Percentiles rank a stretch among this genome's conserved stretches.
Conservation (phyloP, 2,329 filamentous ascomycete genomes). For the Colletotrichum liaoningense region DNA sequence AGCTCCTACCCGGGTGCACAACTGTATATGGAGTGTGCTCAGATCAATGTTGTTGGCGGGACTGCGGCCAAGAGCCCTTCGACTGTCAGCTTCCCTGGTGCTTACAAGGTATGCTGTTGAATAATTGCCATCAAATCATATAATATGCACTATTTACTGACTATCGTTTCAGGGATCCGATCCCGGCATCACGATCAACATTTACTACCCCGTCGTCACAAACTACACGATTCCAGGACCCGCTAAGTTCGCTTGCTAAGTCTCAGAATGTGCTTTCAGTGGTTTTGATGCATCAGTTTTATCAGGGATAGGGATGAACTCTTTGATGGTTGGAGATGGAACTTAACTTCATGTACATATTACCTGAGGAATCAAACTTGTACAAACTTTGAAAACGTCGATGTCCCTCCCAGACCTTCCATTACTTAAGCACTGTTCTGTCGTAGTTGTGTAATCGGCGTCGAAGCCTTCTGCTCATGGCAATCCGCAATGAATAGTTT, state of each 20-base stretch:
- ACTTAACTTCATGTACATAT: too few species aligned
- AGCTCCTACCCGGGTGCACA: slow-evolving; percentile 53
- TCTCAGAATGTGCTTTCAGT: not conserved
- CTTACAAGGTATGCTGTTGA: slow-evolving; percentile 44
- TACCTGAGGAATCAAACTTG: too few species aligned
- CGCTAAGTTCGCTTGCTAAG: slow-evolving; percentile 39
- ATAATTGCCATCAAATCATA: not conserved
- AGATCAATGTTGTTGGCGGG: slow-evolving; percentile 51
- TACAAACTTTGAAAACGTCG: too few species aligned
- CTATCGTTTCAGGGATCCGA: slow-evolving; percentile 38
- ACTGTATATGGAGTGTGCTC: slow-evolving; percentile 59
- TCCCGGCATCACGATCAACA: slow-evolving; percentile 51
- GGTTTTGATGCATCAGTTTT: not conserved
- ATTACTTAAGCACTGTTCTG: too few species aligned
- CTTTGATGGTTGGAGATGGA: not conserved
- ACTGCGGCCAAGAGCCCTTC: slow-evolving; percentile 43
- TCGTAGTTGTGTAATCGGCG: too few species aligned
- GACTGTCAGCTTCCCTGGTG: slow-evolving; percentile 51
- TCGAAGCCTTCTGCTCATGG: too few species aligned
- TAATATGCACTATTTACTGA: not conserved
- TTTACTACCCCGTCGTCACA: slow-evolving; percentile 45
- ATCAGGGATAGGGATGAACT: not conserved
- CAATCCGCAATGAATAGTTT: too few species aligned
- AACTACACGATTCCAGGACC: slow-evolving; percentile 43
- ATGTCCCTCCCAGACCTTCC: too few species aligned